Evolutionary conservation across 148 eudicot species (phyloP).

Genomic region (Rhododendron griersonianum): DNA sequence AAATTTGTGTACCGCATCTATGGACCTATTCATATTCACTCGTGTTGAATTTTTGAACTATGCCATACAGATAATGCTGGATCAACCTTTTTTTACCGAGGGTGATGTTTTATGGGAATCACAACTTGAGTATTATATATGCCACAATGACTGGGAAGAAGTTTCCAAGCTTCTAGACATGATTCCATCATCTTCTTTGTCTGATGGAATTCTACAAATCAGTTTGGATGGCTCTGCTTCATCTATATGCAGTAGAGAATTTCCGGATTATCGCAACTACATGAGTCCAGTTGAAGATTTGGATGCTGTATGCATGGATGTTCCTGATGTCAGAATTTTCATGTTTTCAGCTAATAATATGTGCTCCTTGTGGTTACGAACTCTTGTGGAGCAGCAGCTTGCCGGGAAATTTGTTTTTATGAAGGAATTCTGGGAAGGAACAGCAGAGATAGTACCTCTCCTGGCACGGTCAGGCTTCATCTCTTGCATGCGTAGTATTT

Average conservation of each 20-base stretch:
- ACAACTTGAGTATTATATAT: conserved; percentile 79
- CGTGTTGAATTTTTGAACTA: not conserved
- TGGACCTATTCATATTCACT: not conserved
- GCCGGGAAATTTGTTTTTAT: conserved; percentile 68
- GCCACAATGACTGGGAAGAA: conserved; percentile 85
- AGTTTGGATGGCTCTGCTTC: conserved; percentile 64
- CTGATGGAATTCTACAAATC: conserved; percentile 58
- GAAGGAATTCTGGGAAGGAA: conserved; percentile 74
- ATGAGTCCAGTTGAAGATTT: conserved; percentile 56
- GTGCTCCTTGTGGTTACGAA: conserved; percentile 78
- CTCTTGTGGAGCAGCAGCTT: conserved; percentile 69
- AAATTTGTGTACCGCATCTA: not conserved
- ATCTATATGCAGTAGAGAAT: conserved; percentile 36
- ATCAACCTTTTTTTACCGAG: conserved; percentile 71
- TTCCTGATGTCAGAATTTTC: conserved; percentile 60
- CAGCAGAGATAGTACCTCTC: conserved; percentile 60
- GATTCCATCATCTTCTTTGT: conserved; percentile 55
- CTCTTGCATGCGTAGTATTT: conserved; percentile 20
- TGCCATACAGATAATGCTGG: conserved; percentile 54
- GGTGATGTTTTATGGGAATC: conserved; percentile 90
- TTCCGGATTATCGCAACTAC: conserved; percentile 45
- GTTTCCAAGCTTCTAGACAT: conserved; percentile 61
- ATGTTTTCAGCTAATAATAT: conserved; percentile 39
- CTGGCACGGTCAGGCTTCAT: conserved; percentile 80
- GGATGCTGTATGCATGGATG: conserved; percentile 64